Percentiles rank a stretch among this genome's conserved stretches.
Evolutionary conservation across 805 yeast species (phyloP).

Genomic region (Suhomyces pyralidae): DNA sequence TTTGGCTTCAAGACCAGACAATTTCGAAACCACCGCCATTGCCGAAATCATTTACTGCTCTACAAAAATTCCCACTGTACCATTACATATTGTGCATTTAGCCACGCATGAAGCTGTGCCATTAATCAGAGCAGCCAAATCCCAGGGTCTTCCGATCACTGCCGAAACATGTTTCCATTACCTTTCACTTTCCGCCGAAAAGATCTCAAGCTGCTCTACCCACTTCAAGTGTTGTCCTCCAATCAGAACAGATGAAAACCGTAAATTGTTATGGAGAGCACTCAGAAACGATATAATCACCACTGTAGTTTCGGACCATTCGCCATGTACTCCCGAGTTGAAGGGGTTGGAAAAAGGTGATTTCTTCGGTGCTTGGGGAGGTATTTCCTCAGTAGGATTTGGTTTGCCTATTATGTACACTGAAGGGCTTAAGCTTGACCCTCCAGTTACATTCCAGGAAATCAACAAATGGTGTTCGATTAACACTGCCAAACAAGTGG

Average conservation of each 20-base stretch:
- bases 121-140: conserved; percentile 61
- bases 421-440: conserved; percentile 54
- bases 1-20: conserved; percentile 83
- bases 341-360: conserved; percentile 82
- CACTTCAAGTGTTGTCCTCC: conserved; percentile 96
- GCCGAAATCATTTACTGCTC: conserved; percentile 66
- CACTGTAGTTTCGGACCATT: conserved; percentile 91
- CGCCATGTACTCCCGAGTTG: conserved; percentile 92
- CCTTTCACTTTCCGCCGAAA: conserved; percentile 72
- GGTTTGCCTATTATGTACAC: conserved; percentile 83
- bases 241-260: conserved; percentile 71
- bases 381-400: conserved; percentile 88
- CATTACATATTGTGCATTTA: conserved; percentile 85
- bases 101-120: conserved; percentile 86
- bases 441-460: conserved; percentile 54
- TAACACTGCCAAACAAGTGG: conserved; percentile 85
- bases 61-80: conserved; percentile 53
- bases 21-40: conserved; percentile 83
- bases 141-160: conserved; percentile 56
- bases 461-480: conserved; percentile 76
- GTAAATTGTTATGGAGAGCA: conserved; percentile 75
- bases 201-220: conserved; percentile 72
- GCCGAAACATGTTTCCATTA: conserved; percentile 97
- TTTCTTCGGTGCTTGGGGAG: conserved; percentile 95
- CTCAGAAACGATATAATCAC: conserved; percentile 61